A percentile compares a stretch with the other conserved stretches of the same genome.
Evolutionary conservation across 2,329 filamentous ascomycete genomes (phyloP).

Genomic region (Biscogniauxia marginata): DNA sequence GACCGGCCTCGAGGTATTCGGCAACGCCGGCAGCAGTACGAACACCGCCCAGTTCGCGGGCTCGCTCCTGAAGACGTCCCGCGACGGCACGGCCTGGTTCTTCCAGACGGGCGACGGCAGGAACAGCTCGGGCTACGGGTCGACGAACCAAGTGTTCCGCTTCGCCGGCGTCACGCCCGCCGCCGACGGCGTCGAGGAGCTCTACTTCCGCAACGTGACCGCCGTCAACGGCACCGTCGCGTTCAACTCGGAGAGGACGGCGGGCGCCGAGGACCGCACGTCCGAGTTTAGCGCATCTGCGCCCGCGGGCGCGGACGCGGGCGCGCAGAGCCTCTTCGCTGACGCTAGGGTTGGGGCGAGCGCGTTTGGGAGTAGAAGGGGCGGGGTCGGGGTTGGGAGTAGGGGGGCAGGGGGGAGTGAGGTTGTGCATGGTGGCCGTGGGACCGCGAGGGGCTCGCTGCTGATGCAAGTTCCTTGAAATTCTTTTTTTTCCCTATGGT

Average conservation of each 20-base stretch:
- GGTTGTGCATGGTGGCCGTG: too few relatives aligned
- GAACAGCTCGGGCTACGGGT: slow-evolving; percentile 51
- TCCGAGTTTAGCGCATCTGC: neutral
- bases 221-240: slow-evolving; percentile 30
- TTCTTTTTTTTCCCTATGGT: neutral
- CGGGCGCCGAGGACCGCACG: neutral
- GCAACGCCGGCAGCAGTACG: slow-evolving; percentile 28
- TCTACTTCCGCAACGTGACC: slow-evolving; percentile 58
- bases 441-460: neutral
- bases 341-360: neutral
- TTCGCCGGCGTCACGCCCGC: slow-evolving; percentile 46
- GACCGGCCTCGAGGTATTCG: slow-evolving; percentile 59
- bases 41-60: slow-evolving; percentile 25
- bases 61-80: slow-evolving; percentile 45
- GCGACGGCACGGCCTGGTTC: slow-evolving; percentile 59
- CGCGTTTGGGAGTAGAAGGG: neutral
- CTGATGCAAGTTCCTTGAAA: neutral
- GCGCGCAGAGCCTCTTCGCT: neutral
- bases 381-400: neutral
- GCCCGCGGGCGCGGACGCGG: too few relatives aligned
- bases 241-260: slow-evolving; percentile 3
- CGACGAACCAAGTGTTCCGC: slow-evolving; percentile 54
- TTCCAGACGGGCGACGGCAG: slow-evolving; percentile 44
- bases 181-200: slow-evolving; percentile 28
- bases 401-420: too few relatives aligned